Percentiles rank a stretch among this genome's conserved stretches.
These are phyloP conservation scores for Globisporangium emineosum DNA, from an alignment of 352 stramenopile genomes.

Conservation along the genomic window DNA sequence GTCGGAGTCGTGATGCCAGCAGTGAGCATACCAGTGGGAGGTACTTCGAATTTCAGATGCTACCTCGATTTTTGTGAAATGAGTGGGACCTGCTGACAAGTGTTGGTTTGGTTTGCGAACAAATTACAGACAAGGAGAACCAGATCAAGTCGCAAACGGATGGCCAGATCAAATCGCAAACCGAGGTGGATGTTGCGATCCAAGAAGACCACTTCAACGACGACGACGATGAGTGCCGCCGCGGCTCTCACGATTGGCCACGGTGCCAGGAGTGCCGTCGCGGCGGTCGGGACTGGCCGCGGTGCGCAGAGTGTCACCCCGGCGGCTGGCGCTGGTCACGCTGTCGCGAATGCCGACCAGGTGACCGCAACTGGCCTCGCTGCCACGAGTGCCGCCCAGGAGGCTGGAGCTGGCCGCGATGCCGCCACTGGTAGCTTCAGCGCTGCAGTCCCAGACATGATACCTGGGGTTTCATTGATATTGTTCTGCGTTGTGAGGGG, in stretches of 20 bases:
- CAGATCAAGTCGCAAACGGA: not conserved
- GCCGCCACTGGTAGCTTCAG: slow-evolving; percentile 1
- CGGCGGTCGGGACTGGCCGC: not conserved
- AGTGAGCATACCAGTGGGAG: not conserved
- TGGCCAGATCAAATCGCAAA: not conserved
- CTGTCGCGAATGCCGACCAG: not conserved
- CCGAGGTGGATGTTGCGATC: not conserved
- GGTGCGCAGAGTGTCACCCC: not conserved
- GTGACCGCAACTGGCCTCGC: not conserved
- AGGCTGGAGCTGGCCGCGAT: slow-evolving; percentile 10
- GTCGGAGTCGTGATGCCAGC: not conserved
- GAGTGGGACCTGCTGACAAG: not conserved
- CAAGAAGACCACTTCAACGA: not conserved
- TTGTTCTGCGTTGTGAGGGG: not conserved
- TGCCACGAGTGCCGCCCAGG: not conserved
- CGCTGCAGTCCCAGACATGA: not conserved
- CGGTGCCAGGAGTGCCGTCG: slow-evolving; percentile 1
- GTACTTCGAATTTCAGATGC: not conserved
- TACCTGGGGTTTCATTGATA: too few species aligned
- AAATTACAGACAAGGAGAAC: not conserved
- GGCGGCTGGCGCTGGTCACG: not conserved
- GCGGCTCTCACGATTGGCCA: not conserved
- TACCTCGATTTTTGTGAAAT: not conserved
- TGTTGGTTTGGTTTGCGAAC: too few species aligned
- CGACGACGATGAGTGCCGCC: slow-evolving; percentile 5